These are phyloP conservation scores for Blastocystis sp. DNA, from an alignment of 352 stramenopile genomes.

Conservation along the genomic window DNA sequence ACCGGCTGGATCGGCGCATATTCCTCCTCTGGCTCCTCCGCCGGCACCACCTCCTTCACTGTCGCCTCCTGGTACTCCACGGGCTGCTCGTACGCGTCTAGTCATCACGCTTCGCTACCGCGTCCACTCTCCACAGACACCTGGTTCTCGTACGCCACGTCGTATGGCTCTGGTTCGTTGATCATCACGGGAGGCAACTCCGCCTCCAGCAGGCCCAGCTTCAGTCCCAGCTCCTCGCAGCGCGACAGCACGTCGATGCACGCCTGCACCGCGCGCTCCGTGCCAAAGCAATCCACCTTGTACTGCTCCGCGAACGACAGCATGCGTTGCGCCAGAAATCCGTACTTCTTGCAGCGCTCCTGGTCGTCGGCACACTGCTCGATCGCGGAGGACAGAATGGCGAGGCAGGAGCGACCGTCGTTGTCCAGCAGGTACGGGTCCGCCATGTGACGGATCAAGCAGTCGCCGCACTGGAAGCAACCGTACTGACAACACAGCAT, in stretches of 20 bases:
- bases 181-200: not conserved
- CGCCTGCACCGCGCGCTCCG: not conserved
- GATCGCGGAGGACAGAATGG: conserved; percentile 37
- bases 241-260: not conserved
- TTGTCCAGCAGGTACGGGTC: conserved; percentile 54
- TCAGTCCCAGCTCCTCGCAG: conserved; percentile 1
- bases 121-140: not conserved
- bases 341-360: not conserved
- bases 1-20: not conserved
- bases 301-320: conserved; percentile 8
- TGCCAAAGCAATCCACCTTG: conserved; percentile 22
- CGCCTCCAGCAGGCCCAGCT: not conserved
- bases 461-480: not conserved
- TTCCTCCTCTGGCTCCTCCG: not conserved
- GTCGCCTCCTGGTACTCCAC: not conserved
- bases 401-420: conserved; percentile 8
- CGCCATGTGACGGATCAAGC: not conserved
- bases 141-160: not conserved
- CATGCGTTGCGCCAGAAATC: not conserved
- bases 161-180: not conserved
- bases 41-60: not conserved
- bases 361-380: not conserved
- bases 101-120: not conserved
- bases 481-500: conserved; percentile 18
- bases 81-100: conserved; percentile 52